These are phyloP conservation scores for Coemansia sp. DNA, from an alignment of 371 early-diverging fungal genomes.

Conservation along the genomic window DNA sequence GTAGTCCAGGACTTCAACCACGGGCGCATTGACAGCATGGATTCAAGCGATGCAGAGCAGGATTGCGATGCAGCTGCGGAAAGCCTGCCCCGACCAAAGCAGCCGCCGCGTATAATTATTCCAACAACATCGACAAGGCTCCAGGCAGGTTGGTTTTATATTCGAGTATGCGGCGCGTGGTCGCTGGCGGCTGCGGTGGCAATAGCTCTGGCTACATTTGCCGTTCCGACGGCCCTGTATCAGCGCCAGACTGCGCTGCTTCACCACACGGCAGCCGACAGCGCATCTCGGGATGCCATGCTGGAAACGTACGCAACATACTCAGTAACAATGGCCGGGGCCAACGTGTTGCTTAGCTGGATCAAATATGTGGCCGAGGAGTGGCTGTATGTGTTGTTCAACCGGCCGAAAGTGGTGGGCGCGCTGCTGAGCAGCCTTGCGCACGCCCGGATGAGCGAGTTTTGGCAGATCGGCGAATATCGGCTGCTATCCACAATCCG, in stretches of 20 bases:
- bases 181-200: conserved; percentile 26
- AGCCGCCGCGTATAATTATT: neutral
- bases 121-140: neutral
- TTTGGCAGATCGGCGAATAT: conserved; percentile 12
- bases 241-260: conserved; percentile 11
- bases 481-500: conserved; percentile 5
- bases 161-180: conserved; percentile 5
- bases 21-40: neutral
- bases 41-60: neutral
- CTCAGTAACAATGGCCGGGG: conserved; percentile 13
- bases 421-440: conserved; percentile 16
- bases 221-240: conserved; percentile 15
- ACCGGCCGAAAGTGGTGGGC: conserved; percentile 29
- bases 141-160: conserved; percentile 8
- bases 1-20: neutral
- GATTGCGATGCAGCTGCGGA: neutral
- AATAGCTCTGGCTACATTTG: conserved; percentile 41
- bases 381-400: conserved; percentile 11
- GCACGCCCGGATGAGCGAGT: conserved; percentile 18
- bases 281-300: neutral
- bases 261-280: neutral
- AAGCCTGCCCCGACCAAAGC: neutral
- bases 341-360: conserved; percentile 26
- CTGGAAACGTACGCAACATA: conserved; percentile 7
- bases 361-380: conserved; percentile 22